Evolutionary conservation across 306 rosid genomes (phyloP).

Genomic region (Cucurbita ficifolia): DNA sequence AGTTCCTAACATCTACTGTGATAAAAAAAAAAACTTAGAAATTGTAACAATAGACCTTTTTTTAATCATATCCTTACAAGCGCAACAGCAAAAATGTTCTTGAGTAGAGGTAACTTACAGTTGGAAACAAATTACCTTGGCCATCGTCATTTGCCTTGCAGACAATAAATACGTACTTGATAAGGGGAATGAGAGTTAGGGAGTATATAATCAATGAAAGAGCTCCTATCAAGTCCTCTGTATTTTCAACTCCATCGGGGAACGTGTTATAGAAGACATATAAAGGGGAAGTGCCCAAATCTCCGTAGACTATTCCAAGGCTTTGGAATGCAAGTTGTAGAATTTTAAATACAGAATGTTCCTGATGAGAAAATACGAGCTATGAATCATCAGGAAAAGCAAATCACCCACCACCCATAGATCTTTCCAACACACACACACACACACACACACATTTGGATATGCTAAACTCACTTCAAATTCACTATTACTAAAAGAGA

Average conservation of each 20-base stretch:
- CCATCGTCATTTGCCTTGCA: slow-evolving; percentile 90
- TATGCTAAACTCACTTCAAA: background rate
- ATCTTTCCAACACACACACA: background rate
- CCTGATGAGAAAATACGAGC: slow-evolving; percentile 28
- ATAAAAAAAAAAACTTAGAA: background rate
- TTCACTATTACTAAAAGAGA: background rate
- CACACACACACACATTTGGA: background rate
- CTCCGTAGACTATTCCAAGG: slow-evolving; percentile 95
- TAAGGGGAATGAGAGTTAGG: slow-evolving; percentile 79
- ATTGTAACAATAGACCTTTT: background rate
- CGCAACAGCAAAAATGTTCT: background rate
- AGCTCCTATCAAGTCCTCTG: slow-evolving; percentile 82
- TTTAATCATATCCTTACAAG: background rate
- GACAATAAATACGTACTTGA: slow-evolving; percentile 75
- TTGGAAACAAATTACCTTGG: slow-evolving; percentile 52
- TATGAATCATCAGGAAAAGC: slow-evolving; percentile 6
- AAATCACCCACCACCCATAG: background rate
- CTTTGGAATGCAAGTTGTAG: slow-evolving; percentile 87
- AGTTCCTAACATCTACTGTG: background rate
- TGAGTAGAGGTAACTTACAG: background rate
- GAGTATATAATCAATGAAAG: slow-evolving; percentile 93
- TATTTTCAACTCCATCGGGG: slow-evolving; percentile 47
- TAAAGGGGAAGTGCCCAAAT: slow-evolving; percentile 92
- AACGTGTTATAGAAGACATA: slow-evolving; percentile 89
- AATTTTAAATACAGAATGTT: slow-evolving; percentile 58